Conservation (phyloP, 2,329 filamentous ascomycete genomes). For the Geosmithia putterillii region DNA sequence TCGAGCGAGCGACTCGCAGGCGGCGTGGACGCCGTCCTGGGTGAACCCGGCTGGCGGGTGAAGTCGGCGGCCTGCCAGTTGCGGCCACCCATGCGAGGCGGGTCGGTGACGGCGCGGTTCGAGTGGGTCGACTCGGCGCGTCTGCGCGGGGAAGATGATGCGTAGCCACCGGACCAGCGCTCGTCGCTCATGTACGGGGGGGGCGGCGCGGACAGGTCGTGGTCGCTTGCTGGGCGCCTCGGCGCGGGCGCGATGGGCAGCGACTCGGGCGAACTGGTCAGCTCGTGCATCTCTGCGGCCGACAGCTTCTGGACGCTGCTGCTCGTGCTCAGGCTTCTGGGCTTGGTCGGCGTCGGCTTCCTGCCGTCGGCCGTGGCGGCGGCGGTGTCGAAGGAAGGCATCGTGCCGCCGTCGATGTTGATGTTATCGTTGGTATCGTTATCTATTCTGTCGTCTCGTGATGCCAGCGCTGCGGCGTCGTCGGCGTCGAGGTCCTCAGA, state of each 20-base stretch:
- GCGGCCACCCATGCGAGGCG: background rate
- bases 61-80: conserved; percentile 7
- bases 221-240: conserved; percentile 13
- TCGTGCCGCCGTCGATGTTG: no score
- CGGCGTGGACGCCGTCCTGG: conserved; percentile 38
- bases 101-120: background rate
- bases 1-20: conserved; percentile 30
- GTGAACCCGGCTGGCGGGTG: conserved; percentile 10
- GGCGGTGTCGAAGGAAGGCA: conserved; percentile 2
- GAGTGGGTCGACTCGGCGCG: conserved; percentile 1
- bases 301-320: conserved; percentile 38
- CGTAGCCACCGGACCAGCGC: background rate
- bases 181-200: background rate
- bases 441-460: no score
- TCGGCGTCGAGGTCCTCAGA: conserved; percentile 10
- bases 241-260: conserved; percentile 37
- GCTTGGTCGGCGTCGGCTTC: conserved; percentile 4
- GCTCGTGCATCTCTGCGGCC: conserved; percentile 43
- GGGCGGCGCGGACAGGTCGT: conserved; percentile 1
- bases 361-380: no score
- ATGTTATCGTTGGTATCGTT: no score
- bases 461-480: no score
- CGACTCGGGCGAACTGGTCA: conserved; percentile 44
- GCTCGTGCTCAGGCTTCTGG: conserved; percentile 10
- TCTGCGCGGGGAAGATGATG: no score